phyloP scores from a whole-genome alignment of 2,329 filamentous ascomycete genomes.

The Fusarium nurragi region DNA sequence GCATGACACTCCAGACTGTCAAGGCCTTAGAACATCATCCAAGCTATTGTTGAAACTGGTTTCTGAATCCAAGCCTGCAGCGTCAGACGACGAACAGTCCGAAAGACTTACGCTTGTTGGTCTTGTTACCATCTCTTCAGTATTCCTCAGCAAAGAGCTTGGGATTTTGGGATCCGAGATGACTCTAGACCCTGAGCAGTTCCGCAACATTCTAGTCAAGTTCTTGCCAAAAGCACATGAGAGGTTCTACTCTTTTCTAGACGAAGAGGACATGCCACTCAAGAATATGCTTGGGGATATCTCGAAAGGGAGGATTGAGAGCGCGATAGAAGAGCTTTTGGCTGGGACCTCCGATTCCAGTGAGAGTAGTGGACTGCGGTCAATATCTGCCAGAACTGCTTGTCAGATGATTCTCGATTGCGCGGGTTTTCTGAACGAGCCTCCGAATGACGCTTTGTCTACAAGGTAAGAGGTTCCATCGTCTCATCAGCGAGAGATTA shows the following conservation, averaged over 20 bases:
- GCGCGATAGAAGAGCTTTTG: neutral
- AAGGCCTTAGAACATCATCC: neutral
- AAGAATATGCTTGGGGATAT: neutral
- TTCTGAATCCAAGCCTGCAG: neutral
- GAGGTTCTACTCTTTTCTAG: neutral
- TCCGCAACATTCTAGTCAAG: neutral
- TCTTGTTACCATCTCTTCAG: neutral
- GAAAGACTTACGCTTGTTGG: neutral
- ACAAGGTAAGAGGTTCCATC: neutral
- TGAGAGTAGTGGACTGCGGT: neutral
- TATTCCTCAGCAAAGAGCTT: neutral
- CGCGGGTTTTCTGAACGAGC: neutral
- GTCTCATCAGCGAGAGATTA: fast-evolving
- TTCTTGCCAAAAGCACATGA: neutral
- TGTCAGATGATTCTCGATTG: neutral
- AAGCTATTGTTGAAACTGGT: neutral
- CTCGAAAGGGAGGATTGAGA: neutral
- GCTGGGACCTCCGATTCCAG: neutral
- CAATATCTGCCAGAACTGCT: neutral
- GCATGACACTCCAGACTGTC: neutral
- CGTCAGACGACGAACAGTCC: neutral
- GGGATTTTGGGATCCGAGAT: neutral
- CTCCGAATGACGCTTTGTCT: neutral
- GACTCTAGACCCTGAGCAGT: neutral
- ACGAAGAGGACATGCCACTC: neutral